Conservation (phyloP, 2,329 filamentous ascomycete genomes). For the Cryoendolithus antarcticus region DNA sequence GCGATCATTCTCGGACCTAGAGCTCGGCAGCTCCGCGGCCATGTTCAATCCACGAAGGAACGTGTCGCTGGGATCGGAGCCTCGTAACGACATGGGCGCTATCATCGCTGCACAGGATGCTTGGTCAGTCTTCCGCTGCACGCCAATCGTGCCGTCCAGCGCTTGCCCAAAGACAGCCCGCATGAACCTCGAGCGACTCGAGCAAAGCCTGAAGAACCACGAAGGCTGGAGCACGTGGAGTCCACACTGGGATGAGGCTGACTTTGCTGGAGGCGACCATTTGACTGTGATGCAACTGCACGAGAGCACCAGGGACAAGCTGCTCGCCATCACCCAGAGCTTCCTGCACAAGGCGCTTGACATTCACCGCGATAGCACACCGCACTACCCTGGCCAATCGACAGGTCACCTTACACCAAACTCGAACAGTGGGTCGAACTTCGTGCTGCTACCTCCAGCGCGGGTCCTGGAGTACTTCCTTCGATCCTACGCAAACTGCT, state of each 20-base stretch:
- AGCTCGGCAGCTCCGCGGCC: slow-evolving; percentile 30
- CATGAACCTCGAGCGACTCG: slow-evolving; percentile 39
- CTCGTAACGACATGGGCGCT: slow-evolving; percentile 29
- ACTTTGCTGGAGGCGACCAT: slow-evolving; percentile 34
- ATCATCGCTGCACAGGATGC: slow-evolving; percentile 39
- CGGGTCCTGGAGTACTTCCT: slow-evolving; percentile 57
- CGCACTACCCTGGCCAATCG: slow-evolving; percentile 6
- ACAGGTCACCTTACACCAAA: slow-evolving; percentile 28
- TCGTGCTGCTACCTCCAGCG: slow-evolving; percentile 54
- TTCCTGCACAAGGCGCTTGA: slow-evolving; percentile 60
- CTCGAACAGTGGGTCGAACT: slow-evolving; percentile 44
- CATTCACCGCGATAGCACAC: slow-evolving; percentile 43
- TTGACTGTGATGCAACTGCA: slow-evolving; percentile 37
- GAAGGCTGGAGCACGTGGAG: slow-evolving; percentile 41
- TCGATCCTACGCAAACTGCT: slow-evolving; percentile 51
- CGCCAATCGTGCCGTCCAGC: slow-evolving; percentile 34
- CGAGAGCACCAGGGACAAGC: slow-evolving; percentile 50
- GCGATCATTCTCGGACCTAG: slow-evolving; percentile 34
- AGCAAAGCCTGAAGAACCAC: slow-evolving; percentile 39
- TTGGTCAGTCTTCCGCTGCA: slow-evolving; percentile 42
- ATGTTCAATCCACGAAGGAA: slow-evolving; percentile 31
- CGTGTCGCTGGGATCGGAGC: slow-evolving; percentile 23
- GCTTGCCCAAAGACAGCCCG: slow-evolving; percentile 39
- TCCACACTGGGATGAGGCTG: slow-evolving; percentile 36
- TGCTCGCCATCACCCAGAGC: slow-evolving; percentile 57